phyloP scores from a whole-genome alignment of 2,329 filamentous ascomycete genomes.

The Colletotrichum graminicola region DNA sequence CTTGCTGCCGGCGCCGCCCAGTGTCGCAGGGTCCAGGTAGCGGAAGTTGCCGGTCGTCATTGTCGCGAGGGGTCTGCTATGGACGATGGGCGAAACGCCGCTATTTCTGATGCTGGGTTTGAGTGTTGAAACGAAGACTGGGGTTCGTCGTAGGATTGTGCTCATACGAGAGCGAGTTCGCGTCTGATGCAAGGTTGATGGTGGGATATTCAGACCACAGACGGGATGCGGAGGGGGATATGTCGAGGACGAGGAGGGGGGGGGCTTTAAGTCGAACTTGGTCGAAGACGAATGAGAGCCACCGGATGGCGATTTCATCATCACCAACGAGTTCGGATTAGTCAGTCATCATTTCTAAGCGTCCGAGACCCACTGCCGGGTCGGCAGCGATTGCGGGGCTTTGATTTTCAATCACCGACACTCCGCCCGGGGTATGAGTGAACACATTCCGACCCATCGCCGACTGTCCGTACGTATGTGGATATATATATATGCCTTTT shows the following conservation, averaged over 20 bases:
- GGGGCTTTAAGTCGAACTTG: slow-evolving; percentile 6
- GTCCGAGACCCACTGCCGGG: slow-evolving; percentile 20
- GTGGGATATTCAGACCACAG: neutral
- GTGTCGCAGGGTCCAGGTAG: slow-evolving; percentile 69
- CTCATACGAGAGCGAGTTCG: slow-evolving; percentile 3
- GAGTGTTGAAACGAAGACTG: neutral
- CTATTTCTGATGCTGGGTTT: neutral
- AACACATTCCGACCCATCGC: neutral
- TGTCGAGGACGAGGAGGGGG: neutral
- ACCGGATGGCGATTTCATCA: slow-evolving; percentile 18
- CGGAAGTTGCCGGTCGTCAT: slow-evolving; percentile 72
- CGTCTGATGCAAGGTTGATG: neutral
- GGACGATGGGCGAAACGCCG: neutral
- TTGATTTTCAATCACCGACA: slow-evolving; percentile 30
- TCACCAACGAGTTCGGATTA: slow-evolving; percentile 16
- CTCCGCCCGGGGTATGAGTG: neutral
- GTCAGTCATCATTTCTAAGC: slow-evolving; percentile 40
- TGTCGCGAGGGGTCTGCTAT: slow-evolving; percentile 43
- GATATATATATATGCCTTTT: too few relatives aligned
- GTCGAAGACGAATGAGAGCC: neutral
- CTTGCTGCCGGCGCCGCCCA: slow-evolving; percentile 55
- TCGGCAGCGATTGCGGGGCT: slow-evolving; percentile 6
- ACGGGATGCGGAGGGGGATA: neutral
- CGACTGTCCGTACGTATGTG: neutral
- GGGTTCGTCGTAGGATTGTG: slow-evolving; percentile 17